Base-by-base conservation (phyloP, 345 rosid species). In the Linum tenue region DNA sequence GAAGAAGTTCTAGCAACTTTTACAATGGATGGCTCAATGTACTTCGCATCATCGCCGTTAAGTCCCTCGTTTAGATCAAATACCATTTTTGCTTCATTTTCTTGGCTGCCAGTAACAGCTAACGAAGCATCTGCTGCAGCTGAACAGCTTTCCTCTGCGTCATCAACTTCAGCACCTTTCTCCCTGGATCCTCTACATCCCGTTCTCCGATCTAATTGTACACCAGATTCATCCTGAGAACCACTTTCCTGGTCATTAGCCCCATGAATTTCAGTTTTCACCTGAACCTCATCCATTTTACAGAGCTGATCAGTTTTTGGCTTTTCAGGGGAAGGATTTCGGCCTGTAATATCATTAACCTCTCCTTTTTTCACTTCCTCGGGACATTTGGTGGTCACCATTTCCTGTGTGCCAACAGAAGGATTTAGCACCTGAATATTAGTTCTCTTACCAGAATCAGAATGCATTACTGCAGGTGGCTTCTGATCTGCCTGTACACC, bases 51-150 rank as follows among this genome's bases (percentile, higher is more conserved):
- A 38, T 90, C 97, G 0, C 76, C 75, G 55, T 62, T 63, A 50
- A 89, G 75, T 63, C 91, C 96, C 83, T 92, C 94, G 73, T 92
- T 92, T 67, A 92, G 68, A 66, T 92, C 98, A 79, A 92, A 92
- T 67, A 75, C 85, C 22, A 90, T 78, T 81, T 84, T 90, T 50
- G 72, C 80, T 62, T 83, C 91, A 69, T 64, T 66, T 56, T 75
- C 84, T 40, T 79, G 68, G 2, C 73, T 78, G 44, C 66, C 85
- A 3, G 61, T 63, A 55, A 68, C 62, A 61, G 79, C 66, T 11
- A 36, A 51, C 65, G 83, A 39, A 73, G 39, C 65, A 66, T 67
- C 80, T 3, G 70, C 61, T 62, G 73, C 39, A 14, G 69, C 66
- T 56, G 82, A 77, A 5, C 74, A 73, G 50, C 75, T 62, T 59